Base-by-base conservation (phyloP, 2,329 filamentous ascomycete species). In the Talaromyces sp. region DNA sequence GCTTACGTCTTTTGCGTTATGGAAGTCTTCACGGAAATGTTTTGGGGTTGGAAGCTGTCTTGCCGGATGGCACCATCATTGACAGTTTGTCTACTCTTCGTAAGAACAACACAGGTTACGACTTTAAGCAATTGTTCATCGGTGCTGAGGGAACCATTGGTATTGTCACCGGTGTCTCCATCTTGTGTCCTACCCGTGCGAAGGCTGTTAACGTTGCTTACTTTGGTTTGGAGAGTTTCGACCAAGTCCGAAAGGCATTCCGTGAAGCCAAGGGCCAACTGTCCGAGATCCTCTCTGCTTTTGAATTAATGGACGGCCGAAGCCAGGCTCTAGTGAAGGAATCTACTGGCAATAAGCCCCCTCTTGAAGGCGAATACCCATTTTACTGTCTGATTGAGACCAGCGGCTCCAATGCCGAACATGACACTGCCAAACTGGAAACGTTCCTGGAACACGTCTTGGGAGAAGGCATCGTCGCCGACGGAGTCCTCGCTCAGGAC, bases 41-140 rank as follows among this genome's bases (percentile, higher is more conserved):
- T 1, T 84, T 99, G 16, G 95, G 95, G 31, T 84, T 99, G 60
- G 94, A 99, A 81, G 95, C 90, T 22, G 96, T 99, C 9, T 83
- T 99, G 47, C 92, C 95, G 0, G 92, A 99, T 74, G 95, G 95
- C 62, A 97, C 93, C 7, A 86, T 99, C 70, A 85, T 99, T 54
- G 89, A 98, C 72, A 93, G 97, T 72, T 87, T 99, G 37, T 90
- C 87, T 70, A 93, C 87, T 66, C 83, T 99, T 65, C 88, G 95
- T 70, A 99, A 99, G 84, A 98, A 99, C 84, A 99, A 99, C 82
- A 99, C 95, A 1, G 95, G 95, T 33, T 99, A 98, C 79, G 96
- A 99, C 76, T 80, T 97, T 65, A 97, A 97, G 83, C 94, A 97
- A 79, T 86, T 97, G 41, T 97, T 99, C 77, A 96, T 99, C 72